Conservation (phyloP, 2,329 filamentous ascomycete species). For the Cercospora sp. region DNA sequence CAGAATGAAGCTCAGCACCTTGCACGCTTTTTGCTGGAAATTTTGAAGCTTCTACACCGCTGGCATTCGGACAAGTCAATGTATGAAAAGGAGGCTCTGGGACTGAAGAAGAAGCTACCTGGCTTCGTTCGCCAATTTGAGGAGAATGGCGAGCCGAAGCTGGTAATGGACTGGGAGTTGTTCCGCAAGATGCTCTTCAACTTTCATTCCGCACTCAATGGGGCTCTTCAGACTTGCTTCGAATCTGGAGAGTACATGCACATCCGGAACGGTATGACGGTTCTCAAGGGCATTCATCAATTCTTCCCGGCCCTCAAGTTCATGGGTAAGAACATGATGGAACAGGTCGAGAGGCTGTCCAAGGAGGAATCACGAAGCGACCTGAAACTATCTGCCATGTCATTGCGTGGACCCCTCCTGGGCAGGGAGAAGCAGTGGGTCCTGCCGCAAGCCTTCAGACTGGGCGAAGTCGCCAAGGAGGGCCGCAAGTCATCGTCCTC, state of each 20-base stretch:
- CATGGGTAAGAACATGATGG: slow-evolving; percentile 71
- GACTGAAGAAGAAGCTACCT: slow-evolving; percentile 62
- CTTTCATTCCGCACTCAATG: slow-evolving; percentile 83
- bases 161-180: slow-evolving; percentile 77
- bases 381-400: slow-evolving; percentile 70
- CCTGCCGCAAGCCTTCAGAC: slow-evolving; percentile 69
- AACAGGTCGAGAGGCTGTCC: slow-evolving; percentile 63
- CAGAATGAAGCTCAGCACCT: slow-evolving; percentile 89
- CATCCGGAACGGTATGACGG: slow-evolving; percentile 89
- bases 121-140: slow-evolving; percentile 79
- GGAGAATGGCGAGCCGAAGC: slow-evolving; percentile 59
- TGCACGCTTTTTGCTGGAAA: slow-evolving; percentile 83
- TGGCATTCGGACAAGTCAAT: slow-evolving; percentile 79
- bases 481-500: slow-evolving; percentile 34
- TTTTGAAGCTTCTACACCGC: slow-evolving; percentile 73
- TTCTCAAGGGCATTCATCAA: slow-evolving; percentile 77
- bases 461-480: slow-evolving; percentile 34
- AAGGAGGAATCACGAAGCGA: slow-evolving; percentile 67
- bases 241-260: slow-evolving; percentile 91
- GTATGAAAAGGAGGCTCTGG: slow-evolving; percentile 82
- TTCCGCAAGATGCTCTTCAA: slow-evolving; percentile 84
- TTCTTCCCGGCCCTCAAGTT: slow-evolving; percentile 88
- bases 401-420: slow-evolving; percentile 68
- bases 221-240: slow-evolving; percentile 78
- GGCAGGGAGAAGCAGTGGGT: slow-evolving; percentile 69